Percentiles rank a stretch among this genome's conserved stretches.
These are phyloP conservation scores for Wickerhamiella infanticola DNA, from an alignment of 1,139 yeast genomes.

Conservation along the genomic window DNA sequence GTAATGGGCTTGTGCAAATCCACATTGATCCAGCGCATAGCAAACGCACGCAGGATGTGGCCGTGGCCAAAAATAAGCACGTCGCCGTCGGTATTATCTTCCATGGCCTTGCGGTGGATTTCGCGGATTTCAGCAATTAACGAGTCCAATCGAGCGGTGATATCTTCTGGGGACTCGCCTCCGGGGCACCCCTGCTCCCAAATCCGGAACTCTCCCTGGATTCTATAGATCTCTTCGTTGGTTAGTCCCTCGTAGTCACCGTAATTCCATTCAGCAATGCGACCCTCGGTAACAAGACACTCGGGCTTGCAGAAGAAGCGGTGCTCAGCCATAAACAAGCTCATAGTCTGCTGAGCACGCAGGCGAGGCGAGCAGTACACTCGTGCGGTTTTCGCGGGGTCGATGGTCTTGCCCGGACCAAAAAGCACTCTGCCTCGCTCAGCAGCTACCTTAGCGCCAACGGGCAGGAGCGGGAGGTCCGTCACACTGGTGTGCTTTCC, in stretches of 20 bases:
- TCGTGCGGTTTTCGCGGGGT: slow-evolving; percentile 45
- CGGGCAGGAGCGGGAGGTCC: slow-evolving; percentile 60
- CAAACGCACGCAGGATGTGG: slow-evolving; percentile 77
- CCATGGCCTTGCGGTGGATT: slow-evolving; percentile 47
- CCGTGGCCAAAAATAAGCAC: slow-evolving; percentile 83
- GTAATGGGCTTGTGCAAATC: slow-evolving; percentile 52
- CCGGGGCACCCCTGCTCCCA: slow-evolving; percentile 91
- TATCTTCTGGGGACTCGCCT: slow-evolving; percentile 58
- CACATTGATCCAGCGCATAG: slow-evolving; percentile 68
- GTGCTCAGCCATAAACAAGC: slow-evolving; percentile 35
- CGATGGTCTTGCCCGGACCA: slow-evolving; percentile 43
- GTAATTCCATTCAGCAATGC: slow-evolving; percentile 81
- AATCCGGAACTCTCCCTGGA: slow-evolving; percentile 56
- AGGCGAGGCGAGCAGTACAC: slow-evolving; percentile 66
- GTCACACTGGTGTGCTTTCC: slow-evolving; percentile 86
- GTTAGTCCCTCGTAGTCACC: slow-evolving; percentile 85
- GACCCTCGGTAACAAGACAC: slow-evolving; percentile 33
- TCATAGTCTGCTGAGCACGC: slow-evolving; percentile 63
- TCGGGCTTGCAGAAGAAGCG: slow-evolving; percentile 25
- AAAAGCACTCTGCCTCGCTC: slow-evolving; percentile 60
- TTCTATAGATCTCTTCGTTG: slow-evolving; percentile 59
- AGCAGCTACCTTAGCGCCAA: slow-evolving; percentile 62
- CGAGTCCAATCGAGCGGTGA: slow-evolving; percentile 53
- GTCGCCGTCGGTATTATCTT: slow-evolving; percentile 43
- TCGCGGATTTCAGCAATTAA: slow-evolving; percentile 46